Evolutionary conservation across 1,139 yeast species (phyloP), one percentile per base, ranked within the genome.

Genomic region (Blastobotrys buckinghamii): DNA sequence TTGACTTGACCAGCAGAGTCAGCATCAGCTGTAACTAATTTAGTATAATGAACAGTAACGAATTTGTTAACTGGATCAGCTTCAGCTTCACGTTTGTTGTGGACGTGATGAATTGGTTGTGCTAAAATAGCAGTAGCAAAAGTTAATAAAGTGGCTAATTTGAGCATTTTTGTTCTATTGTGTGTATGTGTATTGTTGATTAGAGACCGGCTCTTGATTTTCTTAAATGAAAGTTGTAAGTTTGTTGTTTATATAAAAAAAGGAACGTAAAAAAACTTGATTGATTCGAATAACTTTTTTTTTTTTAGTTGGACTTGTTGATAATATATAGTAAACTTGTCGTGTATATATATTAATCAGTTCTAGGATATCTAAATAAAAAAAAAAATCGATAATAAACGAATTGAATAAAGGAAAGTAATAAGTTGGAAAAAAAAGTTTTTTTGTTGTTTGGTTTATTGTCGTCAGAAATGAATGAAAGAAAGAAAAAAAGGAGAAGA

Each of bases 41-140:
- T 54, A 44, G 68, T 60, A 56, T 56, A 56, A 54, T 64, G 68
- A 50, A 63, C 62, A 39, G 72, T 68, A 49, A 70, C 72, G 47
- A 57, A 58, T 45, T 66, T 68, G 47, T 60, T 60, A 48, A 57
- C 66, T 37, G 60, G 60, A 17, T 59, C 59, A 36, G 61, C 64
- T 50, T 66, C 68, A 39, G 61, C 64, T 50, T 66, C 69, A 46
- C 70, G 74, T 59, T 67, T 64, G n/a, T n/a, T n/a, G 64, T 72
- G 75, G 19, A 54, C 59, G 59, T 72, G 72, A 61, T 72, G 75
- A 48, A 60, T 50, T 42, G 72, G 70, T 51, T 60, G 64, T 42
- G 72, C 69, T 33, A 59, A 47, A 32, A 63, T 61, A 33, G 55
- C 44, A 34, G 61, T 45, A 34, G 58, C 54, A 41, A 50, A 35